These are phyloP conservation scores for Coriaria nepalensis DNA, from an alignment of 306 rosid species.

Conservation along the genomic window DNA sequence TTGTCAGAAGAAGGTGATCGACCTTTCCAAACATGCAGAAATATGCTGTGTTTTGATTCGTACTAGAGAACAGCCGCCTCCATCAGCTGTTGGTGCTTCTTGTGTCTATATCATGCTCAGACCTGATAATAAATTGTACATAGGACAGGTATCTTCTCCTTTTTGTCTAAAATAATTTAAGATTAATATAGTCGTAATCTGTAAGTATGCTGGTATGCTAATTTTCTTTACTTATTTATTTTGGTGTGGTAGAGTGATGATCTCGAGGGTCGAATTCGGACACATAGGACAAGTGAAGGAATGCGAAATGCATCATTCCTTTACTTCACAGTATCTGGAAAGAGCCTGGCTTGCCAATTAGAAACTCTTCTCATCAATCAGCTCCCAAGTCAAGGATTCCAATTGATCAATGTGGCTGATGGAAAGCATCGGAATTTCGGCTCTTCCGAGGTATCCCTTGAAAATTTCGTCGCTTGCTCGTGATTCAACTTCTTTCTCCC, in stretches of 20 bases:
- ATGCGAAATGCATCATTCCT: constrained; percentile 48
- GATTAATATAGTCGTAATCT: no score
- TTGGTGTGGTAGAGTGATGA: constrained; percentile 68
- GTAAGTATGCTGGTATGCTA: not conserved
- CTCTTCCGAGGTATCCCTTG: constrained; percentile 35
- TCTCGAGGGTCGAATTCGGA: constrained; percentile 50
- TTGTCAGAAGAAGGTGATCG: constrained; percentile 58
- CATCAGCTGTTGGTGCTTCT: constrained; percentile 75
- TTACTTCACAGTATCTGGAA: constrained; percentile 57
- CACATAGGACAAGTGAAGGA: constrained; percentile 70
- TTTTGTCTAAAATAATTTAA: no score
- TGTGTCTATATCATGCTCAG: constrained; percentile 74
- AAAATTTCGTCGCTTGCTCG: constrained; percentile 21
- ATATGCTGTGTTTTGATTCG: constrained; percentile 46
- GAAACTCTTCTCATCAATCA: constrained; percentile 91
- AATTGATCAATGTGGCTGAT: constrained; percentile 53
- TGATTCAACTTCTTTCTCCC: constrained; percentile 8
- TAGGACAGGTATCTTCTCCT: constrained; percentile 59
- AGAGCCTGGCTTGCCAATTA: constrained; percentile 82
- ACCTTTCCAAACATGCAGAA: constrained; percentile 23
- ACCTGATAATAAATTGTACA: constrained; percentile 62
- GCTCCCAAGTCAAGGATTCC: constrained; percentile 62
- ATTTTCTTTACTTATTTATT: no score
- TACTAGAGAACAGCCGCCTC: constrained; percentile 77
- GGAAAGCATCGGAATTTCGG: constrained; percentile 90